A percentile compares a stretch with the other conserved stretches of the same genome.
Evolutionary conservation across 2,329 filamentous ascomycete species (phyloP).

Genomic region (Ceratocystis lukuohia): DNA sequence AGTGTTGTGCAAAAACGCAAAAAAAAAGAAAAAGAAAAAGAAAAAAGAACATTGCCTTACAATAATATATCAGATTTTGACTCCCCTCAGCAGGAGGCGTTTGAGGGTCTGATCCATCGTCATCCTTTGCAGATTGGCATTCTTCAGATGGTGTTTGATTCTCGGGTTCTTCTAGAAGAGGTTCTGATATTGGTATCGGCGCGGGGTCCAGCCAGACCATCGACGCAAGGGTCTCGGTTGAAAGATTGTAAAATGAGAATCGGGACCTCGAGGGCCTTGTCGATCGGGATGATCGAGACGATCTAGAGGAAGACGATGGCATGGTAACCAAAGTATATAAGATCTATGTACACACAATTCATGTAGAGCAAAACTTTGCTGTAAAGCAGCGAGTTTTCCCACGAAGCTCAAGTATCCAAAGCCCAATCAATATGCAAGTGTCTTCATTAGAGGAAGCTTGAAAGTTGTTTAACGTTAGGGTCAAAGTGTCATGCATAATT

Average conservation of each 20-base stretch:
- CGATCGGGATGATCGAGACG: conserved; percentile 6
- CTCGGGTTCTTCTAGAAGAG: conserved; percentile 35
- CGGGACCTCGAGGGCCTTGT: conserved; percentile 12
- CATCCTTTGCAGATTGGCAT: conserved; percentile 28
- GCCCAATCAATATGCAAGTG: too few relatives aligned
- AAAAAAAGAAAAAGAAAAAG: too few relatives aligned
- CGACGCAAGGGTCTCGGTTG: conserved; percentile 28
- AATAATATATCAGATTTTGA: conserved; percentile 48
- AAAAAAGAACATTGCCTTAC: conserved; percentile 33
- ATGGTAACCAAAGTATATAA: neutral
- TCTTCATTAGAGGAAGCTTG: too few relatives aligned
- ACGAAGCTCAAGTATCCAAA: too few relatives aligned
- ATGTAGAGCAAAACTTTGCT: neutral
- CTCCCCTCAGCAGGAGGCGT: conserved; percentile 35
- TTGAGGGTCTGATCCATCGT: conserved; percentile 34
- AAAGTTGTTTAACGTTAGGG: neutral
- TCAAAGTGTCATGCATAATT: neutral
- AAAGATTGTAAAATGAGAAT: conserved; percentile 18
- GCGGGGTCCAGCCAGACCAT: conserved; percentile 70
- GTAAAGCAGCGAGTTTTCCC: neutral
- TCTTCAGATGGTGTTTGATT: conserved; percentile 31
- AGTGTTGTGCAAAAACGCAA: neutral
- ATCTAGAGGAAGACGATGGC: conserved; percentile 13
- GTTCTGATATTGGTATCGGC: conserved; percentile 62
- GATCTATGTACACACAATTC: too few relatives aligned